Percentiles rank a stretch among this genome's conserved stretches.
Evolutionary conservation across 441 rosid species (phyloP).

Genomic region (Erodium moschatum): DNA sequence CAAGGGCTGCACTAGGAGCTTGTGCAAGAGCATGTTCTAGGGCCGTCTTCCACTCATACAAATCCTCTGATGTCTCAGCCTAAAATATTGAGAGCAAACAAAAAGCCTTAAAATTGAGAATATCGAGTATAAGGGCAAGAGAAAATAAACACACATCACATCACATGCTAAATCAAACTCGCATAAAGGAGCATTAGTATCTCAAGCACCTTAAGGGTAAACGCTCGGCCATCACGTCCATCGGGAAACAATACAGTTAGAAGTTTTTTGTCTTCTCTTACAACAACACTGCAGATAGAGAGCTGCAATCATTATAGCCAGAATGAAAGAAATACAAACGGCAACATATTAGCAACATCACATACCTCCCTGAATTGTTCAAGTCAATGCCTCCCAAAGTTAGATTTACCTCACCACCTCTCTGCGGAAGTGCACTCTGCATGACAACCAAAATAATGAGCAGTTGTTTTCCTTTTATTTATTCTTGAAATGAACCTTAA

Average conservation of each 20-base stretch:
- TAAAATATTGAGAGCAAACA: constrained; percentile 27
- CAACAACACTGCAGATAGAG: constrained; percentile 67
- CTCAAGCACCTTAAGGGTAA: constrained; percentile 81
- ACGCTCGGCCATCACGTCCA: constrained; percentile 99
- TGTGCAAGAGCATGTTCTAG: constrained; percentile 87
- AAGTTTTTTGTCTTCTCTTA: constrained; percentile 87
- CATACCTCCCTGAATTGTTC: constrained; percentile 93
- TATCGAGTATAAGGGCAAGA: background rate
- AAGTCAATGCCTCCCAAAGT: constrained; percentile 95
- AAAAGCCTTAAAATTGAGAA: constrained; percentile 9
- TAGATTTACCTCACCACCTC: constrained; percentile 88
- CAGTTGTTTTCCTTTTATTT: background rate
- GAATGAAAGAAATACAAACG: constrained; percentile 17
- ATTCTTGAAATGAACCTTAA: constrained; percentile 4
- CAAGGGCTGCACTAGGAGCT: constrained; percentile 96
- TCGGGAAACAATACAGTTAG: constrained; percentile 94
- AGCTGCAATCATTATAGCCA: constrained; percentile 23
- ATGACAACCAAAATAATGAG: constrained; percentile 21
- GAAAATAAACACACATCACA: constrained; percentile 9
- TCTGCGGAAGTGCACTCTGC: constrained; percentile 83
- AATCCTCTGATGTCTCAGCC: constrained; percentile 95
- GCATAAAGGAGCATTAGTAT: constrained; percentile 12
- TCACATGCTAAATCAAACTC: constrained; percentile 14
- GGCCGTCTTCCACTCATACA: constrained; percentile 90
- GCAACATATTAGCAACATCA: constrained; percentile 16